phyloP scores from a whole-genome alignment of 352 stramenopile genomes.

The Thalassiosira exigua region DNA sequence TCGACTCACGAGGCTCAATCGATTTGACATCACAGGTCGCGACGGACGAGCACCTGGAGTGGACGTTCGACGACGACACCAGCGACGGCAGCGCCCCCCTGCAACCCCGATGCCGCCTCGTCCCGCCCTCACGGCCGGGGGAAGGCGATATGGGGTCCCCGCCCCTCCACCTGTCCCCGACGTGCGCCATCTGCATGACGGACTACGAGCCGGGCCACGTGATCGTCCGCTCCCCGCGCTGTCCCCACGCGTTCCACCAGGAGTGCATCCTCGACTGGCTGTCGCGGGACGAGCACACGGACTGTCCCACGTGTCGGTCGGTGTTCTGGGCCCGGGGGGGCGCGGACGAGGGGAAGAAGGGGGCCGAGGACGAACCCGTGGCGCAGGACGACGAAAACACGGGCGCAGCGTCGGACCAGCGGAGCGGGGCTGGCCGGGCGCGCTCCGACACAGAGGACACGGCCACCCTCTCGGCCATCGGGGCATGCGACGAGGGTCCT shows the following conservation, averaged over 20 bases:
- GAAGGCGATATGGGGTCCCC: neutral
- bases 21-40: slow-evolving; percentile 18
- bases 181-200: slow-evolving; percentile 60
- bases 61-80: slow-evolving; percentile 22
- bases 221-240: slow-evolving; percentile 59
- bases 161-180: neutral
- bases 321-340: slow-evolving; percentile 4
- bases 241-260: slow-evolving; percentile 69
- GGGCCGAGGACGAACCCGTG: neutral
- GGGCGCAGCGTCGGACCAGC: neutral
- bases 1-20: neutral
- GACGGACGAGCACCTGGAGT: slow-evolving; percentile 34
- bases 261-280: slow-evolving; percentile 74
- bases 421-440: slow-evolving; percentile 1
- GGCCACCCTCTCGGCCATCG: neutral
- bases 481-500: too few species aligned
- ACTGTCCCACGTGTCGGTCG: slow-evolving; percentile 22
- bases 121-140: neutral
- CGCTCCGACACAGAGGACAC: slow-evolving; percentile 20
- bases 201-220: slow-evolving; percentile 65
- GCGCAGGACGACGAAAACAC: neutral
- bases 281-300: slow-evolving; percentile 10
- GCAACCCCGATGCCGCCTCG: slow-evolving; percentile 15
- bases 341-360: neutral
- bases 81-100: neutral